A percentile compares a stretch with the other conserved stretches of the same genome.
Evolutionary conservation across 2,329 filamentous ascomycete genomes (phyloP).

Genomic region (Beauveria brongniartii): DNA sequence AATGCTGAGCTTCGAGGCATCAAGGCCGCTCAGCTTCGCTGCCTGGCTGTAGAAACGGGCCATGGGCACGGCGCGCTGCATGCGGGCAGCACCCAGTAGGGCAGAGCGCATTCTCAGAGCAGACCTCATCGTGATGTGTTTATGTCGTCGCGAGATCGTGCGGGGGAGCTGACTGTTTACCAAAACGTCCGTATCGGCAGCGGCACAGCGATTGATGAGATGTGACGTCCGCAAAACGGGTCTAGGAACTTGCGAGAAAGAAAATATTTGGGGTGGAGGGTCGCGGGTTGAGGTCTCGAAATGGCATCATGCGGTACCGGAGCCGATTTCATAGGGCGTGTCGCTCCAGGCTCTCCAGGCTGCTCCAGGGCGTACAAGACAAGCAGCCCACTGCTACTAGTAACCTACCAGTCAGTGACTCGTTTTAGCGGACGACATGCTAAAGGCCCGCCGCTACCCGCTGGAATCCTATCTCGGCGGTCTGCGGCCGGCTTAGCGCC

Average conservation of each 20-base stretch:
- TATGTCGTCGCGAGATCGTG: neutral
- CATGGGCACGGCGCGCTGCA: constrained; percentile 28
- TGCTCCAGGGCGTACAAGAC: neutral
- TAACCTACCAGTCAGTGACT: constrained; percentile 10
- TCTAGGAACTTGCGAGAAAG: neutral
- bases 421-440: neutral
- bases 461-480: constrained; percentile 10
- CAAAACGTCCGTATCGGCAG: neutral
- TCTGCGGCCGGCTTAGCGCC: neutral
- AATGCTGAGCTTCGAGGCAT: constrained; percentile 68
- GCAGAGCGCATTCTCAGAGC: constrained; percentile 24
- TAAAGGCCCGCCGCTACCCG: constrained; percentile 13
- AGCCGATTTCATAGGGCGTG: neutral
- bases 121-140: constrained; percentile 8
- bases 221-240: neutral
- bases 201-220: neutral
- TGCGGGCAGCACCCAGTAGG: constrained; percentile 25
- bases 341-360: neutral
- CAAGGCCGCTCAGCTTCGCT: constrained; percentile 57
- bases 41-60: constrained; percentile 41
- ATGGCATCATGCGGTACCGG: constrained; percentile 7
- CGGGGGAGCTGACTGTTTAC: neutral
- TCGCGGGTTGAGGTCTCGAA: neutral
- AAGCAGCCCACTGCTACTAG: neutral
- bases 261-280: constrained; percentile 1